Evolutionary conservation across 2,329 filamentous ascomycete genomes (phyloP).

Genomic region (Elsinoe ampelina): DNA sequence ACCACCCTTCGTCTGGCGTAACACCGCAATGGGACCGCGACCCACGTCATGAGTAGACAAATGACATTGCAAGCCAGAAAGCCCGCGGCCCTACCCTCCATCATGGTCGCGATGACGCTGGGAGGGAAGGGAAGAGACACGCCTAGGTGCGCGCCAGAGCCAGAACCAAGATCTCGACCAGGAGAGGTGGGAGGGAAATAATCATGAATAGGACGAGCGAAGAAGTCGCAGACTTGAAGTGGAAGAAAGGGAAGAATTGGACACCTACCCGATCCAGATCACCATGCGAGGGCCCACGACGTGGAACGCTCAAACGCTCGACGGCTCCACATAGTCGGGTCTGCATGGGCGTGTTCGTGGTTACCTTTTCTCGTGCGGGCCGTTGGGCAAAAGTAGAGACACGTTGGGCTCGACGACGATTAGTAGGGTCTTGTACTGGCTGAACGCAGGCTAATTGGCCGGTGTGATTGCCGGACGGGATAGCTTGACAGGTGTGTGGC

Average conservation of each 20-base stretch:
- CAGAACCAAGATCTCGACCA: neutral
- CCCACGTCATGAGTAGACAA: slow-evolving; percentile 7
- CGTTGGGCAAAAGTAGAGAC: neutral
- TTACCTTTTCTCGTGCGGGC: neutral
- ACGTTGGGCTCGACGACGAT: neutral
- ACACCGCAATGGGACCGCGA: slow-evolving; percentile 8
- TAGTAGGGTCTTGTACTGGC: neutral
- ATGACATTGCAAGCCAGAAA: slow-evolving; percentile 7
- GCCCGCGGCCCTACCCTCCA: slow-evolving; percentile 2
- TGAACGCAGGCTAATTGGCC: neutral
- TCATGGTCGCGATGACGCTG: neutral
- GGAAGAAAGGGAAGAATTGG: neutral
- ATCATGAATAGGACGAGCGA: neutral
- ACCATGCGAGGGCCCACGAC: slow-evolving; percentile 1
- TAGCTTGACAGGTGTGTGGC: slow-evolving; percentile 6
- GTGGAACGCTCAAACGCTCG: neutral
- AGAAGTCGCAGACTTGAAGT: neutral
- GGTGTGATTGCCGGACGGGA: neutral
- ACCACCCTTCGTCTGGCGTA: slow-evolving; percentile 8
- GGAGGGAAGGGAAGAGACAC: neutral
- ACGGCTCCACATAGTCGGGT: no score
- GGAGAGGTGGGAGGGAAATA: neutral
- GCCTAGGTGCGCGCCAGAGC: neutral
- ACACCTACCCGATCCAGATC: neutral
- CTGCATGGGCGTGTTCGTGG: neutral